Evolutionary conservation across 169 alveolate species (phyloP).

Genomic region (Plasmodium gonderi): DNA sequence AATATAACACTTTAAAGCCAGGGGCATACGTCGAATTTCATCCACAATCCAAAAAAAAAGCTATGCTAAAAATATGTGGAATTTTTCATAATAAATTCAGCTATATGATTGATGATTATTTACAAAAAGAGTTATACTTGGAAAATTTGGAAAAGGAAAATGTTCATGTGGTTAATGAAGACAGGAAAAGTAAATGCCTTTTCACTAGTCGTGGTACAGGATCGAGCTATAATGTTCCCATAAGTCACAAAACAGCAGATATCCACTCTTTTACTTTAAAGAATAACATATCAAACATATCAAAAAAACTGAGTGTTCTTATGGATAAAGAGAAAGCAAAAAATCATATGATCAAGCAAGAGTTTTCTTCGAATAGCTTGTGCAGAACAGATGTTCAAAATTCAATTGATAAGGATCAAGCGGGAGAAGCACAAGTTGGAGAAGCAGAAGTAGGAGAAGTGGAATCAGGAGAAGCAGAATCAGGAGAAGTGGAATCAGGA

Average conservation of each 20-base stretch:
- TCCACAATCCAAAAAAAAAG: conserved; percentile 85
- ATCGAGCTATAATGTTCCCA: background rate
- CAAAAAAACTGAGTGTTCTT: conserved; percentile 4
- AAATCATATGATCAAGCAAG: background rate
- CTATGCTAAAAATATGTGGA: conserved; percentile 82
- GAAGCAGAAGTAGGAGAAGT: no score
- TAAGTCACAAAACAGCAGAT: background rate
- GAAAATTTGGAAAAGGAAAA: conserved; percentile 49
- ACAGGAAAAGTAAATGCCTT: background rate
- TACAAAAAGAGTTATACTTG: conserved; percentile 55
- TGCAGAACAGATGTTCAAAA: background rate
- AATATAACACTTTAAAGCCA: conserved; percentile 79
- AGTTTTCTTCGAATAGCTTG: background rate
- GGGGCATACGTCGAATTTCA: conserved; percentile 87
- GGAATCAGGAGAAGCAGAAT: no score
- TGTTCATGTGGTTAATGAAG: background rate
- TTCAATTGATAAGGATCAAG: background rate
- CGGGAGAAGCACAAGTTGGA: no score
- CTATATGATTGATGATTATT: conserved; percentile 48
- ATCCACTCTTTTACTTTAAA: background rate
- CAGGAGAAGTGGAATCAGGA: no score
- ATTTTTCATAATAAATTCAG: conserved; percentile 64
- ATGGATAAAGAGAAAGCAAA: background rate
- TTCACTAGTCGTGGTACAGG: background rate
- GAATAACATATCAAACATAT: background rate